phyloP scores from a whole-genome alignment of 2,329 filamentous ascomycete genomes.

The Calonectria fujianensis region DNA sequence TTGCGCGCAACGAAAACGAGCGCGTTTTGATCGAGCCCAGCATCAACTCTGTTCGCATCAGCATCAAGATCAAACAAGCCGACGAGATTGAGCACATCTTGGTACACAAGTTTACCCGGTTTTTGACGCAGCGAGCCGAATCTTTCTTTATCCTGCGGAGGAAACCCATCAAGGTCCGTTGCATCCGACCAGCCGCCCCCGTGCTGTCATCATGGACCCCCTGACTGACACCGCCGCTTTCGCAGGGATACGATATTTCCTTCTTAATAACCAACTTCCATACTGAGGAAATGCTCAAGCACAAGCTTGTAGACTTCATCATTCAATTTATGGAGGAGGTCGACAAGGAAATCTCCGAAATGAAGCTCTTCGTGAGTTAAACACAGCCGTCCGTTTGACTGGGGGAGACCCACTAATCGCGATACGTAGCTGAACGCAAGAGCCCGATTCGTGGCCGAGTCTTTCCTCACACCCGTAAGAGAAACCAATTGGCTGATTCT shows the following conservation, averaged over 20 bases:
- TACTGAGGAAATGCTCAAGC: conserved; percentile 98
- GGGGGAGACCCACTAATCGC: conserved; percentile 43
- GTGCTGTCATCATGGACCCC: conserved; percentile 31
- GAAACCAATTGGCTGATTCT: not conserved
- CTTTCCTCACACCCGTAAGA: conserved; percentile 93
- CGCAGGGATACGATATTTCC: conserved; percentile 96
- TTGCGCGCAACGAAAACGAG: conserved; percentile 98
- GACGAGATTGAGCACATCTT: conserved; percentile 99
- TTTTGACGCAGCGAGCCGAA: conserved; percentile 88
- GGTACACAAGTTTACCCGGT: conserved; percentile 98
- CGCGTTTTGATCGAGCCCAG: conserved; percentile 96
- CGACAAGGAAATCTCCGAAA: conserved; percentile 99
- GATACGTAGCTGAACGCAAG: conserved; percentile 87
- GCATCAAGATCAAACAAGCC: conserved; percentile 99
- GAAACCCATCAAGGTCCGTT: conserved; percentile 69
- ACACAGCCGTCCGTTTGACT: not conserved
- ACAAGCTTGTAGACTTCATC: conserved; percentile 99
- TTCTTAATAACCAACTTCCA: conserved; percentile 99
- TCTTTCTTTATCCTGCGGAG: conserved; percentile 96
- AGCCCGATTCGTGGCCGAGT: conserved; percentile 98
- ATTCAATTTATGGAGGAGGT: conserved; percentile 99
- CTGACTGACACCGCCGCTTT: conserved; percentile 53
- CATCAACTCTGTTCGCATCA: conserved; percentile 97
- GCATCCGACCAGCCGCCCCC: conserved; percentile 9
- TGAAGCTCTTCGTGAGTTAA: conserved; percentile 97